These are phyloP conservation scores for Fusarium sp. DNA, from an alignment of 2,329 filamentous ascomycete genomes.

Conservation along the genomic window DNA sequence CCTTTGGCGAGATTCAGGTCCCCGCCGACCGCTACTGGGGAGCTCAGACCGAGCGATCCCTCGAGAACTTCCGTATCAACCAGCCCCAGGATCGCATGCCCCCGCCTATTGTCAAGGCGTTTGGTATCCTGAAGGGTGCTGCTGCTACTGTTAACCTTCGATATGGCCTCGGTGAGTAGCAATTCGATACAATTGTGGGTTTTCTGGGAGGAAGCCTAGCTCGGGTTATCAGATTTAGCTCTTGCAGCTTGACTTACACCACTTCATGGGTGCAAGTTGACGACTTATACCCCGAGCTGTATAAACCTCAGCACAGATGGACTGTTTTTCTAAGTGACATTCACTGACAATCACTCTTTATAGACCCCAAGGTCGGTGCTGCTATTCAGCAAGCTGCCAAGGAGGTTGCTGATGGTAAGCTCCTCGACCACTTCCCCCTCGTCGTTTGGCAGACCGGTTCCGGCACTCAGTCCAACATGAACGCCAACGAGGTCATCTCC, in stretches of 20 bases:
- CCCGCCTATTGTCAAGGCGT: conserved; percentile 89
- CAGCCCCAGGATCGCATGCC: conserved; percentile 99
- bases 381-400: conserved; percentile 95
- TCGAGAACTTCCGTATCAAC: conserved; percentile 99
- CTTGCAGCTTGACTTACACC: conserved; percentile 10
- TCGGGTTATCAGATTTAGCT: not conserved
- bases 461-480: conserved; percentile 99
- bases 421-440: conserved; percentile 96
- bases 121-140: conserved; percentile 97
- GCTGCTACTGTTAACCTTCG: conserved; percentile 96
- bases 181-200: not conserved
- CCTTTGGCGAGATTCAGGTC: conserved; percentile 97
- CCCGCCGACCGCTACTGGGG: conserved; percentile 97
- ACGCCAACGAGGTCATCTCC: conserved; percentile 99
- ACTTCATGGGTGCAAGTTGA: not conserved
- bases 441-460: conserved; percentile 99
- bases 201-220: not conserved
- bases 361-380: conserved; percentile 89
- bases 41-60: conserved; percentile 94
- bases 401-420: conserved; percentile 94
- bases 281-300: not conserved
- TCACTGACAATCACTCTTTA: conserved; percentile 10
- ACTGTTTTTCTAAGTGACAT: not conserved
- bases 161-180: conserved; percentile 82
- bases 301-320: not conserved